Conservation (phyloP, 2,329 filamentous ascomycete genomes). For the Fusarium irregulare region DNA sequence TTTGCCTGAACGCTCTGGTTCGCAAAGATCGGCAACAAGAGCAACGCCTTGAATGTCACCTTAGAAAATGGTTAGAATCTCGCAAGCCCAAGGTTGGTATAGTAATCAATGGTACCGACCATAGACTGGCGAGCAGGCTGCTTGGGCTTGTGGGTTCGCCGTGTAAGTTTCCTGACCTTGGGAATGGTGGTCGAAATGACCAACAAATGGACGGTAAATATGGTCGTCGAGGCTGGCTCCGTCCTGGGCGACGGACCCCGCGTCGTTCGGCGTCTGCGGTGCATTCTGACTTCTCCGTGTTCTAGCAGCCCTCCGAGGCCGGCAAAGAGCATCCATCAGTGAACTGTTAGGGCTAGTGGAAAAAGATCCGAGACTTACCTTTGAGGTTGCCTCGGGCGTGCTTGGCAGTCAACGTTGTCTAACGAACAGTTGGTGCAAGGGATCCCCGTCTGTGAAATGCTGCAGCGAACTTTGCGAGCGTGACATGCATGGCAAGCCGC, state of each 20-base stretch:
- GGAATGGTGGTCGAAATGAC: neutral
- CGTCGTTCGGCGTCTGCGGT: neutral
- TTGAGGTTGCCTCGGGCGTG: neutral
- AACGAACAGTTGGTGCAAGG: slow-evolving; percentile 42
- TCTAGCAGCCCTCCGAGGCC: neutral
- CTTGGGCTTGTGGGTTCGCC: neutral
- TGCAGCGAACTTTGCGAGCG: slow-evolving; percentile 42
- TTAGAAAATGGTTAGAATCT: neutral
- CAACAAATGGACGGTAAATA: neutral
- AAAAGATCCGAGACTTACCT: neutral
- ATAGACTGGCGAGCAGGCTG: neutral
- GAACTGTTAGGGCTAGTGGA: neutral
- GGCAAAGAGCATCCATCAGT: neutral
- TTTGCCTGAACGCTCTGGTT: neutral
- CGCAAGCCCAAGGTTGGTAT: too few relatives aligned
- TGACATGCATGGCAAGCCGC: slow-evolving; percentile 30
- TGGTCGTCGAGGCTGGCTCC: neutral
- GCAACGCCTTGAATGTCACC: neutral
- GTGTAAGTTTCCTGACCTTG: neutral
- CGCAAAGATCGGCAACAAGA: neutral
- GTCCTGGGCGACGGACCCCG: neutral
- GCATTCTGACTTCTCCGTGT: neutral
- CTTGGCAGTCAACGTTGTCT: slow-evolving; percentile 34
- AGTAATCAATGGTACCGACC: neutral
- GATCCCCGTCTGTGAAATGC: slow-evolving; percentile 32